phyloP scores from a whole-genome alignment of 2,329 filamentous ascomycete species.

The Chaetomium olivaceum region DNA sequence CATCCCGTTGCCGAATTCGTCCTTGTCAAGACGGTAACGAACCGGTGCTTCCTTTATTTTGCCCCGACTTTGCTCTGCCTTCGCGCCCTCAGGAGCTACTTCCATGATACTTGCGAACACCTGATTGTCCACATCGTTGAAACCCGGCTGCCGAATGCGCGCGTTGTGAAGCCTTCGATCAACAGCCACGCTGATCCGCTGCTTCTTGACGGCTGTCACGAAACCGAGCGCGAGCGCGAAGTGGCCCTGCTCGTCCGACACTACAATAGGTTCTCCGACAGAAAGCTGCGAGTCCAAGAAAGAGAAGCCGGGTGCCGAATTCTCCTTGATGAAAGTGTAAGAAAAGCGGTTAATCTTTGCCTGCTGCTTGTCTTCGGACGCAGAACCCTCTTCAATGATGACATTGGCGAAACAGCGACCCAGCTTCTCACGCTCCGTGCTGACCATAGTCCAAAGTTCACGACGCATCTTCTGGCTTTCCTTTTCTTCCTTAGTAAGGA shows the following conservation, averaged over 20 bases:
- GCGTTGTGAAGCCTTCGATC: constrained; percentile 88
- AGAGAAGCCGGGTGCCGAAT: constrained; percentile 64
- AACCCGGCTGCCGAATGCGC: constrained; percentile 71
- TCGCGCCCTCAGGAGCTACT: constrained; percentile 60
- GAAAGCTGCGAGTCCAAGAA: constrained; percentile 89
- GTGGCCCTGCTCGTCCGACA: constrained; percentile 92
- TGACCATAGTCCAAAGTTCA: constrained; percentile 96
- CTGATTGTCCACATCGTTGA: constrained; percentile 76
- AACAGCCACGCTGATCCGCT: constrained; percentile 81
- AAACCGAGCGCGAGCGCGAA: constrained; percentile 94
- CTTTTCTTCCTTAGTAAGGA: constrained; percentile 92
- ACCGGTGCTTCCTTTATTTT: constrained; percentile 57
- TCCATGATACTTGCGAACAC: constrained; percentile 92
- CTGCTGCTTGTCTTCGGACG: constrained; percentile 65
- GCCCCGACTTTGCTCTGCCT: constrained; percentile 52
- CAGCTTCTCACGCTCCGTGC: constrained; percentile 80
- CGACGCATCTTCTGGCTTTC: constrained; percentile 83
- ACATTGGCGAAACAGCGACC: constrained; percentile 90
- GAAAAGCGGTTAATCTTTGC: constrained; percentile 88
- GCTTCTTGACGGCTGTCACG: constrained; percentile 73
- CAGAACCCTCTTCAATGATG: constrained; percentile 76
- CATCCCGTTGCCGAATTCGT: constrained; percentile 98
- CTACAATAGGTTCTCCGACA: constrained; percentile 88
- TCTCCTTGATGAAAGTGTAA: constrained; percentile 80
- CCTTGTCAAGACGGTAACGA: constrained; percentile 88